Base-by-base conservation (phyloP, 768 basidiomycete species). In the Pholiota microspora region DNA sequence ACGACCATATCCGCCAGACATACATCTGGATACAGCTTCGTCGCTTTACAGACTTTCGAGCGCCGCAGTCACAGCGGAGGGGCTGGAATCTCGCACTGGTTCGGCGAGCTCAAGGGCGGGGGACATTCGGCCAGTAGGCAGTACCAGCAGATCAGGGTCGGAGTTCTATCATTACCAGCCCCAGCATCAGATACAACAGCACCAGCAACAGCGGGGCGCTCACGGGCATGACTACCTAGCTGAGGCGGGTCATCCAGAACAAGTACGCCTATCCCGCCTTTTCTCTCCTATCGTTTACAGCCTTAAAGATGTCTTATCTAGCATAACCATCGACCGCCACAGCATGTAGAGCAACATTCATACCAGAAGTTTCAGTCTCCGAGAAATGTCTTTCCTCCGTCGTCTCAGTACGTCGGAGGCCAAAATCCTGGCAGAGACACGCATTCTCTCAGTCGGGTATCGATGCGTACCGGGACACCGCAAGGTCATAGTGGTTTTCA, bases 1-100 rank as follows among this genome's bases (percentile, higher is more conserved):
- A 8, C 61, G 71, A 23, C 65, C 69, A 15, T 68, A 68, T 0
- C 69, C 68, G 0, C 66, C 70, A 1, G 65, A 67, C 29, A 59
- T 71, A n/a, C 64, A 69, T 3, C 57, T 73, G 16, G 64, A 70
- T 8, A 54, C 57, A 2, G 48, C 65, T 6, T 64, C 62, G 2
- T 52, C 59, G 29, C 56, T 66, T 24, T 57, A 45, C 40, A 54
- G 54, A 13, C 38, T 54, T 12, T 35, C 59, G 10, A 31, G 28
- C 13, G 54, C 27, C 16, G 18, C 13, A 15, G 38, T 44, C 5
- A 40, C n/a, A 12, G 50, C 42, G n/a, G 50, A 42, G 16, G 40
- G 13, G 13, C 7, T 32, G 23, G 18, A 10, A 10, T 23, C 50
- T n/a, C 50, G 40, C 15, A 12, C 42, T 9, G 40, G 12, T 8